A percentile compares a stretch with the other conserved stretches of the same genome.
These are phyloP conservation scores for Protomyces inouyei DNA, from an alignment of 1,139 yeast species.

Conservation along the genomic window DNA sequence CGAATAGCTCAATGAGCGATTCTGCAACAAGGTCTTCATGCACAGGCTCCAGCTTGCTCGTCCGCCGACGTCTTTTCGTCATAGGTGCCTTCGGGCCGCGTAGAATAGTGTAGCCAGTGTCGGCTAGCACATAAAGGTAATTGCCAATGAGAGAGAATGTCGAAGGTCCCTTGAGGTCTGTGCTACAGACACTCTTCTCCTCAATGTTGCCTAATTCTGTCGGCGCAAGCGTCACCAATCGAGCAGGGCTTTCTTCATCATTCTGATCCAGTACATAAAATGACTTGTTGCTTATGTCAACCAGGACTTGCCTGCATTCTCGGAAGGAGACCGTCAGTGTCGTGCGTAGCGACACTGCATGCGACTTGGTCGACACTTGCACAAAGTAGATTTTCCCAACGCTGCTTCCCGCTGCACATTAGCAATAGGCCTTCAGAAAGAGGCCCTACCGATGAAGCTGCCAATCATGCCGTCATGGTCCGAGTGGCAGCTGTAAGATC, in stretches of 20 bases:
- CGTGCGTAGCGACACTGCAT: neutral
- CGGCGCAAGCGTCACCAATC: conserved; percentile 14
- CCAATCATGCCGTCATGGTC: neutral
- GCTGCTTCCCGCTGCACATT: neutral
- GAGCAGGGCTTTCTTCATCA: neutral
- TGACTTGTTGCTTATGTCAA: conserved; percentile 9
- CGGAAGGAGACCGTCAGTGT: neutral
- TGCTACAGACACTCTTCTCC: neutral
- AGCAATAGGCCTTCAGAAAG: neutral
- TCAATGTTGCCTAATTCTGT: conserved; percentile 19
- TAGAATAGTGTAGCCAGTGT: neutral
- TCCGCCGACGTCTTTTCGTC: conserved; percentile 13
- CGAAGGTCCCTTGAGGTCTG: conserved; percentile 1
- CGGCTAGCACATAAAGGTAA: neutral
- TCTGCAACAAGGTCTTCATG: conserved; percentile 16
- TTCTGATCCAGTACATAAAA: conserved; percentile 14
- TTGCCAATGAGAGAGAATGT: neutral
- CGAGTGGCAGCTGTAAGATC: too few species aligned
- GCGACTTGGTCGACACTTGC: neutral
- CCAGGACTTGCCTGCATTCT: neutral
- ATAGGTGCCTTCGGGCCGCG: conserved; percentile 7
- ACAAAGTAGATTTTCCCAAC: neutral
- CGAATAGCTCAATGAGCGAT: conserved; percentile 5
- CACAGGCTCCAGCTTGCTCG: conserved; percentile 8
- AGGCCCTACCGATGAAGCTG: neutral